Conservation (phyloP, 345 rosid genomes). For the Eucalyptus guilfoylei region DNA sequence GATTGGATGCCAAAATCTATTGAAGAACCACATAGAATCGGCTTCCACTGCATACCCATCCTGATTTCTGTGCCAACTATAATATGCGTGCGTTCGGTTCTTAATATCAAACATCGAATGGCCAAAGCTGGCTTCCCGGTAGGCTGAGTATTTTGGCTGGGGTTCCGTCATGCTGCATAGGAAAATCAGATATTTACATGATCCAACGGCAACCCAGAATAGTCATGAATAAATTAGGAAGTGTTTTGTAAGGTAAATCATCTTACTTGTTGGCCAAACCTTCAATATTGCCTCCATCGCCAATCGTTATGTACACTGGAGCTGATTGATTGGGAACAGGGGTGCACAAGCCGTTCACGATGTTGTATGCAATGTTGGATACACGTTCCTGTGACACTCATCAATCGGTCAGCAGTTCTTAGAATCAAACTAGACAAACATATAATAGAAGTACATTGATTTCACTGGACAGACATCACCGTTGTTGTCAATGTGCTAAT, state of each 20-base stretch:
- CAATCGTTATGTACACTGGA: constrained; percentile 72
- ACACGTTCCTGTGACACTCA: constrained; percentile 43
- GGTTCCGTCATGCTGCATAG: constrained; percentile 72
- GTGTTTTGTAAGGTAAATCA: neutral
- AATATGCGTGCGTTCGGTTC: constrained; percentile 74
- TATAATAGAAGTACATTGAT: neutral
- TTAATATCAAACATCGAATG: constrained; percentile 68
- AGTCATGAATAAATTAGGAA: neutral
- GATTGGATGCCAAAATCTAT: constrained; percentile 54
- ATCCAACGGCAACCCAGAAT: neutral
- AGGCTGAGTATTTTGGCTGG: constrained; percentile 85
- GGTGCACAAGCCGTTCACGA: constrained; percentile 39
- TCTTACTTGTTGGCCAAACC: constrained; percentile 70
- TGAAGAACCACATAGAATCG: constrained; percentile 69
- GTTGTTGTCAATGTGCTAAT: neutral
- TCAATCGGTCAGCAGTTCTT: neutral
- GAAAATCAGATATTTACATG: neutral
- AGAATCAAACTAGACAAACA: neutral
- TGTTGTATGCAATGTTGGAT: constrained; percentile 63
- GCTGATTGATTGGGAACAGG: constrained; percentile 65
- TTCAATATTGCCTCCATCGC: constrained; percentile 82
- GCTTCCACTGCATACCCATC: constrained; percentile 80
- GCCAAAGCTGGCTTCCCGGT: constrained; percentile 86
- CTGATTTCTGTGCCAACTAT: constrained; percentile 80
- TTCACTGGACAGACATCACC: neutral